Percentiles rank a stretch among this genome's conserved stretches.
Evolutionary conservation across 768 basidiomycete genomes (phyloP).

Genomic region (Podaxis sp.): DNA sequence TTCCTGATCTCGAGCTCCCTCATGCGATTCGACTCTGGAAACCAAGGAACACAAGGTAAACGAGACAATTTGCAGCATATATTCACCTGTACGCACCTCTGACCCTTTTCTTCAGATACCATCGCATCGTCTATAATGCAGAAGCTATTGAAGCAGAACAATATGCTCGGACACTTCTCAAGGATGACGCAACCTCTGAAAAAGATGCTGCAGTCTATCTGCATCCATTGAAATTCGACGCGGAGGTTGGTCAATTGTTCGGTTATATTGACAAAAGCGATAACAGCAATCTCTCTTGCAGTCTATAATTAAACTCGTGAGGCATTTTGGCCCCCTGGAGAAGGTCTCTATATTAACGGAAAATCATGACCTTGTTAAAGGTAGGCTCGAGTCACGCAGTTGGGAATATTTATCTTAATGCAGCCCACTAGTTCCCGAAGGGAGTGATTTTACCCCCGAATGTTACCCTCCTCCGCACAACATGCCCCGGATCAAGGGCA

Average conservation of each 20-base stretch:
- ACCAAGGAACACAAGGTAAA: conserved; percentile 48
- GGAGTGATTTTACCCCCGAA: background rate
- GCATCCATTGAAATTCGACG: conserved; percentile 56
- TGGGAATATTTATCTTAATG: background rate
- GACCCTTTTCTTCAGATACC: conserved; percentile 24
- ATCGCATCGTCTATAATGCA: conserved; percentile 48
- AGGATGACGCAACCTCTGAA: conserved; percentile 12
- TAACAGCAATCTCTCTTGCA: background rate
- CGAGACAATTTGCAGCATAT: background rate
- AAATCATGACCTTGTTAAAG: conserved; percentile 3
- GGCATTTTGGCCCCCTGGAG: conserved; percentile 65
- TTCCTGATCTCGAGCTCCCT: conserved; percentile 44
- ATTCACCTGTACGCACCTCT: background rate
- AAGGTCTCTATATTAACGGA: conserved; percentile 32
- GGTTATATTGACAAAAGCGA: background rate
- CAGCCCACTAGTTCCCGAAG: background rate
- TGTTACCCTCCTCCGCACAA: conserved; percentile 51
- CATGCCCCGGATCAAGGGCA: conserved; percentile 44
- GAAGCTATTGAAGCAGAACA: conserved; percentile 44
- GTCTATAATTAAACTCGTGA: conserved; percentile 39
- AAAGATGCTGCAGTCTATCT: conserved; percentile 38
- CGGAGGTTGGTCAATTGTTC: conserved; percentile 36
- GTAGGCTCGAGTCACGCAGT: background rate
- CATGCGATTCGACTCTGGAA: conserved; percentile 59
- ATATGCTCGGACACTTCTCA: conserved; percentile 22